phyloP scores from a whole-genome alignment of 208 protist species.

The Vickermania ingenoplastis region DNA sequence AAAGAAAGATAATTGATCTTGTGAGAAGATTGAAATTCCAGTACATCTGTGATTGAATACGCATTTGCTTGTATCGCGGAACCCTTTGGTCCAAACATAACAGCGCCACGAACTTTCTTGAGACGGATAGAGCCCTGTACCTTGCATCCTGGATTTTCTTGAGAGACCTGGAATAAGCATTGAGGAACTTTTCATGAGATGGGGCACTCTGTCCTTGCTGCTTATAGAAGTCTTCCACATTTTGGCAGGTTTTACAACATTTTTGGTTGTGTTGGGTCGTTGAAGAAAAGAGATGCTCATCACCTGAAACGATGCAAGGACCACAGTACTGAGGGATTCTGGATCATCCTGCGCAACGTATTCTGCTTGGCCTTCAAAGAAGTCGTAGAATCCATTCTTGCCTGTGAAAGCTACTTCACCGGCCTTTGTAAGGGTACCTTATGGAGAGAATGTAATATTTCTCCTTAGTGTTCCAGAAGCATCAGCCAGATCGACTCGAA shows the following conservation, averaged over 20 bases:
- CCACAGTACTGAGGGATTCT: slow-evolving; percentile 23
- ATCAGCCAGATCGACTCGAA: slow-evolving; percentile 39
- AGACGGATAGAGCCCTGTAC: slow-evolving; percentile 55
- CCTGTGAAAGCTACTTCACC: slow-evolving; percentile 17
- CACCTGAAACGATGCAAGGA: slow-evolving; percentile 14
- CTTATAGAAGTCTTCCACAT: slow-evolving; percentile 21
- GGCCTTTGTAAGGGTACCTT: slow-evolving; percentile 17
- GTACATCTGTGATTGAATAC: slow-evolving; percentile 32
- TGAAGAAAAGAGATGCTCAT: background rate
- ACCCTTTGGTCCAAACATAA: slow-evolving; percentile 60
- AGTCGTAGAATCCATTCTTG: background rate
- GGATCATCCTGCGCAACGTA: slow-evolving; percentile 18
- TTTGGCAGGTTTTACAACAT: slow-evolving; percentile 55
- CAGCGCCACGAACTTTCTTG: slow-evolving; percentile 71
- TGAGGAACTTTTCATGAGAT: slow-evolving; percentile 33
- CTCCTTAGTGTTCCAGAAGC: slow-evolving; percentile 24
- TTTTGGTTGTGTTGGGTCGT: no score
- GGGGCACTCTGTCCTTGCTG: slow-evolving; percentile 13
- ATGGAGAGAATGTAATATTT: slow-evolving; percentile 29
- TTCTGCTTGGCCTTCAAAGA: background rate
- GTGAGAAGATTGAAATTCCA: slow-evolving; percentile 51
- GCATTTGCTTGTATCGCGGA: slow-evolving; percentile 1
- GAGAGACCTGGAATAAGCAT: slow-evolving; percentile 44
- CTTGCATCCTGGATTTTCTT: slow-evolving; percentile 53
- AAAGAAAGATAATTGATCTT: slow-evolving; percentile 60